Base-by-base conservation (phyloP, 225 moss, liverwort and hornwort genomes). In the Rhytidiadelphus loreus region DNA sequence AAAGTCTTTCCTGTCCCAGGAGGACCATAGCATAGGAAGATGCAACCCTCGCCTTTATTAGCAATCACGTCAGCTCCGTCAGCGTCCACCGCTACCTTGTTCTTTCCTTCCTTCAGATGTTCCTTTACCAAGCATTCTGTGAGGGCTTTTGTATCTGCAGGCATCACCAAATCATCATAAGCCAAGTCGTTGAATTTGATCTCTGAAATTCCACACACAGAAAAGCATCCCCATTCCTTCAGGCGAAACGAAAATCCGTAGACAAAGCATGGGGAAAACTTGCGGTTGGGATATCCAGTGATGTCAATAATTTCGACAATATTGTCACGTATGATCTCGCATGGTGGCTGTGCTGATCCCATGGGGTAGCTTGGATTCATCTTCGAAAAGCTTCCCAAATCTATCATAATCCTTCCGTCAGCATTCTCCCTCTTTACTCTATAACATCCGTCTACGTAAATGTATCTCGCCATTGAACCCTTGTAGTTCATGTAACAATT, bases 41-140 rank as follows among this genome's bases (percentile, higher is more conserved):
- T 65, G 65, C 65, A 65, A 20, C 65, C 65, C 20, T 65, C 37
- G 65, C 65, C 65, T 65, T 35, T 65, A 20, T 65, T 37, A 65
- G 65, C 65, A 20, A 65, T 35, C 91, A 25, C 16, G 94, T 91
- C 63, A 91, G 92, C 29, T 90, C 93, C 39, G 92, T 94, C 63
- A 88, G 58, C 91, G 89, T 46, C 91, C 92, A 24, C 91, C 92
- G 23, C 89, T 92, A 13, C 94, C 93, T 8, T 90, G 93, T 32
- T 85, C 57, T 92, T 91, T 2, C 91, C 95, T 8, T 91, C 65
- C 65, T 65, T 37, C 20, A 65, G 65, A 37, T 65, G 65, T 20
- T 37, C 65, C 37, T 65, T 65, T 20, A 37, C 65, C 65, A 65
- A 65, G 20, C 37, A 37, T 65, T 65, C 20, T 65, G 65, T 65